Base-by-base conservation (phyloP, 75 land plant species). In the Picea glauca region DNA sequence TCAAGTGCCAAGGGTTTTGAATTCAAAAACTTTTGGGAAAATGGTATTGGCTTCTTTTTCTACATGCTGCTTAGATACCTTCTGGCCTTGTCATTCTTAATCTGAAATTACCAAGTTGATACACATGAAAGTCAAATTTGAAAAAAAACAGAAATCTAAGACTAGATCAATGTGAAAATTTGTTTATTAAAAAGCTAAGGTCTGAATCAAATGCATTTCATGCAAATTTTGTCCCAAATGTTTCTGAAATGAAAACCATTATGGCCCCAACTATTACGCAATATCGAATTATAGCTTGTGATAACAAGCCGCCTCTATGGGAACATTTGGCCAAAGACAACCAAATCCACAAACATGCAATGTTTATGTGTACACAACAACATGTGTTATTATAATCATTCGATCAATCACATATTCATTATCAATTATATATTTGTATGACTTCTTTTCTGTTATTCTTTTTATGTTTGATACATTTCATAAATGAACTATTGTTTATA, bases 31-130 rank as follows among this genome's bases (percentile, higher is more conserved):
- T 92, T 94, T 60, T 92, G 91, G 23, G 90, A 84, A 40, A 94
- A 89, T 57, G 97, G 92, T 70, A 92, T 74, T 0, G 91, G 88
- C 26, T 76, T 85, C 68, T 94, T 94, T 85, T 78, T 91, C 35
- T 92, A 83, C 96, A 94, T 91, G 62, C 89, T 85, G 79, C 89
- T 85, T 38, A 94, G 84, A 77, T 94, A 94, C 77, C 96, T 84
- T 62, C 89, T 86, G 3, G 96, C 96, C 61, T 94, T 94, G 68
- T 94, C 96, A 87, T 94, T 91, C 2, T 94, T 84, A 64, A 94
- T 88, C 94, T 94, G 88, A 40, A 58, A 62, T 62, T 30, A 78
- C 21, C 26, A 43, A 38, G 13, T 26, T 21, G 15, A 76, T 13
- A 17, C 17, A 12, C 76, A 3, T 1, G 54, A 33, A 21, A 75